A percentile compares a stretch with the other conserved stretches of the same genome.
phyloP scores from a whole-genome alignment of 2,329 filamentous ascomycete genomes.

The Calonectria pteridis region DNA sequence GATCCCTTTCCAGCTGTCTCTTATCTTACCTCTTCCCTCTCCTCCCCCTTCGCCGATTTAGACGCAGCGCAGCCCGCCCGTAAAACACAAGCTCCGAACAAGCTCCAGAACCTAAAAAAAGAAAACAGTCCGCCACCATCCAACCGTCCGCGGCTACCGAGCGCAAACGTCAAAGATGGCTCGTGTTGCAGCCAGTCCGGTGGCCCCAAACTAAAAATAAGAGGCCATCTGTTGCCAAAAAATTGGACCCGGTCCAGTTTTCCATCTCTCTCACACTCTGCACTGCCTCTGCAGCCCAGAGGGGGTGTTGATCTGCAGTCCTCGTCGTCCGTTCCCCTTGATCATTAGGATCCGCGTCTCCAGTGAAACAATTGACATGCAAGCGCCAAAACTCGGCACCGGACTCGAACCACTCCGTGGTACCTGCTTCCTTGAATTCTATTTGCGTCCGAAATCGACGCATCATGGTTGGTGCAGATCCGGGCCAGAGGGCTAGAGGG shows the following conservation, averaged over 20 bases:
- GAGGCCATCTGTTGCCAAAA: constrained; percentile 21
- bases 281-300: constrained; percentile 16
- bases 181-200: constrained; percentile 5
- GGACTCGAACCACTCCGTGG: constrained; percentile 14
- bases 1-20: background rate
- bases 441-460: background rate
- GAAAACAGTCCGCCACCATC: background rate
- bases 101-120: background rate
- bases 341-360: constrained; percentile 24
- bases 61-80: background rate
- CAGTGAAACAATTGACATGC: constrained; percentile 24
- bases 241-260: constrained; percentile 20
- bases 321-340: constrained; percentile 4
- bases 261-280: constrained; percentile 13
- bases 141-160: background rate
- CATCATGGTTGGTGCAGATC: background rate
- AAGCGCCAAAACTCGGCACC: background rate
- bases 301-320: constrained; percentile 7
- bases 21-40: background rate
- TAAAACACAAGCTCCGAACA: background rate
- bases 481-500: background rate
- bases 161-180: constrained; percentile 7
- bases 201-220: constrained; percentile 18
- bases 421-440: constrained; percentile 3
- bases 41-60: background rate